Evolutionary conservation across 331 rosid species (phyloP), one percentile per base, ranked within the genome.

Genomic region (Pyrus hybrid): DNA sequence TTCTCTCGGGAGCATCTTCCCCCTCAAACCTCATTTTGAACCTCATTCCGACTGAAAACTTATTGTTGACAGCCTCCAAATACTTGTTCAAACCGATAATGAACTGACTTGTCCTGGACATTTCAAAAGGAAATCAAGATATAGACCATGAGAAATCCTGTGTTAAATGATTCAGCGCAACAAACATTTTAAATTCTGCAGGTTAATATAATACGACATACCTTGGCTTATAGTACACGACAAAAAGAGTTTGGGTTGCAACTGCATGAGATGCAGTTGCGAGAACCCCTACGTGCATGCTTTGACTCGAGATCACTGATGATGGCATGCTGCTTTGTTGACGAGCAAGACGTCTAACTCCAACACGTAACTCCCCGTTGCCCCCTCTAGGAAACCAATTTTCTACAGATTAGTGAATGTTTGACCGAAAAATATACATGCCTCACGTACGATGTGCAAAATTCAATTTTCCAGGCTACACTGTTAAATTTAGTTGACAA

Each of bases 261-360:
- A 85, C 89, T 35, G 97, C 97, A 77, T 92, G 97, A 58, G 96
- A 88, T 58, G 97, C 97, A 80, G 97, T 92, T 67, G 96, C 97
- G 70, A 92, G 93, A 76, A 92, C 91, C 80, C 97, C 97, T 25
- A 92, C 75, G 76, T 92, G 96, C 97, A 92, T 90, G 84, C 97
- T 92, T 76, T 90, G 93, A 81, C 97, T 87, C 28, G 96, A 92
- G 68, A 92, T 90, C 79, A 92, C 93, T 22, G 97, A 92, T 26
- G 96, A 84, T 3, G 97, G 90, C 93, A 92, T 88, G 86, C 83
- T 90, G 84, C 84, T 88, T 51, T 85, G 92, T 72, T 84, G 93
- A 68, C 87, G 86, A 79, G 93, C 78, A 85, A 83, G 80, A 68
- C 87, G 91, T 81, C 93, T 83, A 70, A 92, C 92, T 68, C 97